Percentiles rank a stretch among this genome's conserved stretches.
Evolutionary conservation across 768 basidiomycete species (phyloP).

Genomic region (Trametes meyenii): DNA sequence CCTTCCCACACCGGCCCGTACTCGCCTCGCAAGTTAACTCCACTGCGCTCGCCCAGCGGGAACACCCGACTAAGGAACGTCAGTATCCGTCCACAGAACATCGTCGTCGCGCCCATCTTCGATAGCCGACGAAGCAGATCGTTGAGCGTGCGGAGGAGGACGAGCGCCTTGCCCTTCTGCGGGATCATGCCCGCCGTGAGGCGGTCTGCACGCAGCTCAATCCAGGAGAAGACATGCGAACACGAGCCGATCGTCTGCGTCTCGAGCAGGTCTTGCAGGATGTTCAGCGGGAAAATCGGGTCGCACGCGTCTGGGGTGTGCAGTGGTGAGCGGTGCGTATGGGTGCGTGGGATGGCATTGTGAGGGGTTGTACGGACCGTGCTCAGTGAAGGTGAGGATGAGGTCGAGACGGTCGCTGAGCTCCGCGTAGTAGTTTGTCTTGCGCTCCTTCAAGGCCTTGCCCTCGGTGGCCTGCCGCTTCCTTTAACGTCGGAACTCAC

Average conservation of each 20-base stretch:
- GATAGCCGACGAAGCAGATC: conserved; percentile 85
- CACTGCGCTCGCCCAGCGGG: conserved; percentile 85
- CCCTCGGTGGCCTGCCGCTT: conserved; percentile 65
- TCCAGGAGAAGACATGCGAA: conserved; percentile 87
- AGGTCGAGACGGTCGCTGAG: conserved; percentile 70
- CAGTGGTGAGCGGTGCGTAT: background rate
- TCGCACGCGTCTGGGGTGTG: conserved; percentile 70
- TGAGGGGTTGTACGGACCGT: conserved; percentile 50
- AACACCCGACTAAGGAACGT: conserved; percentile 86
- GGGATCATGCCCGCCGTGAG: conserved; percentile 81
- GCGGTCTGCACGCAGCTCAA: conserved; percentile 69
- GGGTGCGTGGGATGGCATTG: background rate
- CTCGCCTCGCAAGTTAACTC: conserved; percentile 89
- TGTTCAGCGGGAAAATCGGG: conserved; percentile 66
- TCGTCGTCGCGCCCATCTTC: conserved; percentile 81
- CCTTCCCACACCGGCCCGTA: conserved; percentile 81
- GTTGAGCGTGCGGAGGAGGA: conserved; percentile 83
- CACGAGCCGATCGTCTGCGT: conserved; percentile 85
- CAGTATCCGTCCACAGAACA: conserved; percentile 88
- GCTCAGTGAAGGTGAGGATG: conserved; percentile 74
- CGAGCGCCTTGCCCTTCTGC: conserved; percentile 85
- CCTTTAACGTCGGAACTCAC: background rate
- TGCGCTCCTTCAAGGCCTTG: conserved; percentile 54
- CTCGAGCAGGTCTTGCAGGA: conserved; percentile 83
- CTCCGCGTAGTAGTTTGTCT: conserved; percentile 60